phyloP scores from a whole-genome alignment of 2,329 filamentous ascomycete genomes.

The Pseudocercospora eumusae region DNA sequence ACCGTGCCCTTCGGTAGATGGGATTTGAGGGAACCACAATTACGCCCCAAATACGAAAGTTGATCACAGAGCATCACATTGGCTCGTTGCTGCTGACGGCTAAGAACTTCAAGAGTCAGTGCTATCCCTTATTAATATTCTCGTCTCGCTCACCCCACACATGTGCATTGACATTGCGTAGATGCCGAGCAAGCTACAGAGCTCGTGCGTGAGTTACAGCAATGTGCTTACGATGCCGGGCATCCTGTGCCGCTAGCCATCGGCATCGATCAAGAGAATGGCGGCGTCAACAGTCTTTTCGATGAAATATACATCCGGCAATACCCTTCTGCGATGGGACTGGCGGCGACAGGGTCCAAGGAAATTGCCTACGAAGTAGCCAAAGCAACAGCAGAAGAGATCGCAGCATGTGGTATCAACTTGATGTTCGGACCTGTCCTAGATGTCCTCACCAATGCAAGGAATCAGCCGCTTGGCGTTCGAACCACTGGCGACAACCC shows the following conservation, averaged over 20 bases:
- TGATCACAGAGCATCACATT: conserved; percentile 82
- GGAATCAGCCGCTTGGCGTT: conserved; percentile 87
- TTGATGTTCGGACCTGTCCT: conserved; percentile 91
- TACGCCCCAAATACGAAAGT: conserved; percentile 75
- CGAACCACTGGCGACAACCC: conserved; percentile 89
- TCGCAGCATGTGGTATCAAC: conserved; percentile 91
- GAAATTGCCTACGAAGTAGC: conserved; percentile 86
- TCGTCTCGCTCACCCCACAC: neutral
- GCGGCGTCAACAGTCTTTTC: conserved; percentile 93
- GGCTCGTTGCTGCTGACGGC: conserved; percentile 83
- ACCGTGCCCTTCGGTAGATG: conserved; percentile 54
- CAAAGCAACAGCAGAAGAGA: conserved; percentile 88
- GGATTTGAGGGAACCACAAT: conserved; percentile 84
- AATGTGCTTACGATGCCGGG: conserved; percentile 84
- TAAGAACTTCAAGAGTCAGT: conserved; percentile 79
- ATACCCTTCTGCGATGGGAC: conserved; percentile 94
- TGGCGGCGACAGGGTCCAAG: conserved; percentile 85
- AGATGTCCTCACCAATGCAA: conserved; percentile 89
- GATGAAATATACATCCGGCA: conserved; percentile 95
- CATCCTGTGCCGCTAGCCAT: conserved; percentile 88
- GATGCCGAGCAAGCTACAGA: conserved; percentile 87
- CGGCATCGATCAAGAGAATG: conserved; percentile 95
- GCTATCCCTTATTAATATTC: no score
- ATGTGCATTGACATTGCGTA: conserved; percentile 47
- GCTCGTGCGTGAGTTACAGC: conserved; percentile 88